Base-by-base conservation (phyloP, 805 yeast species). In the Sugiyamaella smithiae region DNA sequence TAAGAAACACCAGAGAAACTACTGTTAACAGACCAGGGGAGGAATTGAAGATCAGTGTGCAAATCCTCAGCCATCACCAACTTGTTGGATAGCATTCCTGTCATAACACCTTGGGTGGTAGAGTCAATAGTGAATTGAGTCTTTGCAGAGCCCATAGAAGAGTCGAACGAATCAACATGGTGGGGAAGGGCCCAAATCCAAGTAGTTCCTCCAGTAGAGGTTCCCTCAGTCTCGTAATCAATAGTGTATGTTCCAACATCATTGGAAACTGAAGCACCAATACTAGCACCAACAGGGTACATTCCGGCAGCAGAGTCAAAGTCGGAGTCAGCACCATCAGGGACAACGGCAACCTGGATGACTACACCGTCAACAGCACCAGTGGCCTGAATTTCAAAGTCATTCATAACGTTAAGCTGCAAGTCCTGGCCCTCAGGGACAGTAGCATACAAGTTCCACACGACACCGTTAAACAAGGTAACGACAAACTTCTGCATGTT, bases 271-370 rank as follows among this genome's bases (percentile, higher is more conserved):
- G 73, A 62, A 46, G 85, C 87, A 17, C 59, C 56, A 17, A 82
- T 58, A 3, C 59, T 49, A 16, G 81, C 82, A 28, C 71, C 72
- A 2, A 74, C 73, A 2, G 77, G 79, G 60, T 82, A 85, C 55
- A 73, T 68, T 35, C 95, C 95, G 35, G 93, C 90, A 17, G 85
- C 80, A 37, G 68, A 56, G 62, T 84, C 90, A 60, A 82, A 81
- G 53, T 46, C 43, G 5, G 58, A n/a, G 37, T 56, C 56, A 32
- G 60, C 59, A 24, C 52, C 50, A 16, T 43, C 54, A 33, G 74
- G 74, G 7, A 78, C 80, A 48, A 79, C 72, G 8, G 80, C 80
- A 26, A 84, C 55, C 66, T 86, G 93, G 54, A 85, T 72, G 2
- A 75, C 68, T 29, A 77, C 73, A 9, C 80, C 81, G 55, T 29